A percentile compares a stretch with the other conserved stretches of the same genome.
phyloP scores from a whole-genome alignment of 2,329 filamentous ascomycete species.

The Phialophora verrucosa region DNA sequence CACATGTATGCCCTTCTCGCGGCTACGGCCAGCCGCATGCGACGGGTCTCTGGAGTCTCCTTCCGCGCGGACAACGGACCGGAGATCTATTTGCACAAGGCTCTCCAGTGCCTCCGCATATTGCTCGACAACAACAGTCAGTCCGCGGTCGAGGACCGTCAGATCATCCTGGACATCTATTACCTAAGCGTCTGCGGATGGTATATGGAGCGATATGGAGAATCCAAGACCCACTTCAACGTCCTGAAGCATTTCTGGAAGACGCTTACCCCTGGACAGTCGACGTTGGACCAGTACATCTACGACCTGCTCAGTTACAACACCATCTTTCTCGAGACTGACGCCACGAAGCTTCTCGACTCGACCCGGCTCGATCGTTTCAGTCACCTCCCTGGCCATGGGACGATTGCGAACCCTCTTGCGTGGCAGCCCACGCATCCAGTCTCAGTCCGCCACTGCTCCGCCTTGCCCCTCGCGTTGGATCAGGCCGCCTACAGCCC shows the following conservation, averaged over 20 bases:
- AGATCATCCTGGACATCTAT: conserved; percentile 34
- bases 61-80: conserved; percentile 27
- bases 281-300: conserved; percentile 23
- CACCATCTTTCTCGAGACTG: conserved; percentile 16
- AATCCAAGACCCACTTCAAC: conserved; percentile 30
- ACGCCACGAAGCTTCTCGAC: neutral
- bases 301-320: conserved; percentile 24
- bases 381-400: neutral
- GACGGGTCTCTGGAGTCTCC: conserved; percentile 17
- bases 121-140: conserved; percentile 20
- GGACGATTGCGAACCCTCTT: neutral
- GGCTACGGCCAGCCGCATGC: conserved; percentile 28
- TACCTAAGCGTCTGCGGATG: conserved; percentile 31
- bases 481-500: conserved; percentile 15
- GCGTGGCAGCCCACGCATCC: neutral
- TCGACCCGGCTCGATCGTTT: neutral
- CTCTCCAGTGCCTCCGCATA: conserved; percentile 28
- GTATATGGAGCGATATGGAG: conserved; percentile 30
- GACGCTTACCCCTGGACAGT: conserved; percentile 13
- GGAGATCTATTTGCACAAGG: conserved; percentile 31
- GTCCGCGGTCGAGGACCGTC: conserved; percentile 20
- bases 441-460: conserved; percentile 12
- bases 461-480: conserved; percentile 9
- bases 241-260: conserved; percentile 30
- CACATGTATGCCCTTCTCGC: conserved; percentile 29